Conservation (phyloP, 768 basidiomycete species). For the Suillus tomentosus region DNA sequence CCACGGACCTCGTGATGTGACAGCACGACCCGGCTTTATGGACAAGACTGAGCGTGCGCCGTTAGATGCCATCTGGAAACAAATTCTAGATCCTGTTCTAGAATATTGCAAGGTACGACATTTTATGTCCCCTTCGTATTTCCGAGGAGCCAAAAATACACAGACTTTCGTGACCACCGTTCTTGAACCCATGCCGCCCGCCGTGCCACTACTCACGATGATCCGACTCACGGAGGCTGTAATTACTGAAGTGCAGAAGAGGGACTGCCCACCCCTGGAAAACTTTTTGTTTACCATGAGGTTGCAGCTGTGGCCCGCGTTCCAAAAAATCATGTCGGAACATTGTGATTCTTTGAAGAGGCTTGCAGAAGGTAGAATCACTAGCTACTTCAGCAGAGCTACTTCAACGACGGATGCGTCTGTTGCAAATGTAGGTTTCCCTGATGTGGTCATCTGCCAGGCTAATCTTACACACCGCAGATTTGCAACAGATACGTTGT, state of each 20-base stretch:
- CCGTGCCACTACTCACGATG: constrained; percentile 82
- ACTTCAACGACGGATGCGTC: constrained; percentile 65
- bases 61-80: constrained; percentile 80
- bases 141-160: background rate
- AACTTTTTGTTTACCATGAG: constrained; percentile 79
- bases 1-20: constrained; percentile 12
- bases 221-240: constrained; percentile 88
- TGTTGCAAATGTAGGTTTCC: constrained; percentile 56
- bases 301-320: constrained; percentile 90
- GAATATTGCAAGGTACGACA: constrained; percentile 75
- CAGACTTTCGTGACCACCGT: constrained; percentile 70
- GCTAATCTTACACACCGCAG: constrained; percentile 30
- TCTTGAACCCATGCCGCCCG: constrained; percentile 74
- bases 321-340: constrained; percentile 85
- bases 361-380: constrained; percentile 70
- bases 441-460: background rate
- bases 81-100: constrained; percentile 87
- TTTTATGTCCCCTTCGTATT: constrained; percentile 6
- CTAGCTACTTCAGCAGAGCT: constrained; percentile 64
- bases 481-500: constrained; percentile 77
- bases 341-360: constrained; percentile 83
- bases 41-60: constrained; percentile 62
- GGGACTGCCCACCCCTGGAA: constrained; percentile 80
- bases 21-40: constrained; percentile 34
- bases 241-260: constrained; percentile 70